These are phyloP conservation scores for Mucor indicus DNA, from an alignment of 371 early-diverging fungal genomes.

Conservation along the genomic window DNA sequence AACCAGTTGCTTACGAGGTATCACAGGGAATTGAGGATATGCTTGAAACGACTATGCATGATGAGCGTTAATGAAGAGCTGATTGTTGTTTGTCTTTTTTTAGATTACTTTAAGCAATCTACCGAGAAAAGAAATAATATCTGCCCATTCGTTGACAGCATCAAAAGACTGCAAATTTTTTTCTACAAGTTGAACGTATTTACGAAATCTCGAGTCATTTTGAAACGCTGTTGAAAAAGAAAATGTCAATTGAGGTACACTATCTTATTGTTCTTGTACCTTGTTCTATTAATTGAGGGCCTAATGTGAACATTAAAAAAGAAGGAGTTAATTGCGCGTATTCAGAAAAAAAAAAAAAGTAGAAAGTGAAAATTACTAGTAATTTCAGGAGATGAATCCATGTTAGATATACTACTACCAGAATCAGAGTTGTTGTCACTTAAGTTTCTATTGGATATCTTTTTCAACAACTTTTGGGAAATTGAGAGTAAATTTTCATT, in stretches of 20 bases:
- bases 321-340: background rate
- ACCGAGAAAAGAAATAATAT: slow-evolving; percentile 89
- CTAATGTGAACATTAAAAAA: slow-evolving; percentile 2
- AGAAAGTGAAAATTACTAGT: slow-evolving; percentile 5
- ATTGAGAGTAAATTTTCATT: slow-evolving; percentile 26
- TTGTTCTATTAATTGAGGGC: slow-evolving; percentile 10
- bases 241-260: background rate
- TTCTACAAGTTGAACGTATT: slow-evolving; percentile 81
- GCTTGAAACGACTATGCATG: slow-evolving; percentile 70
- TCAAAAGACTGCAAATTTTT: slow-evolving; percentile 88
- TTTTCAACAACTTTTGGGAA: slow-evolving; percentile 27
- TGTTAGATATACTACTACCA: slow-evolving; percentile 1
- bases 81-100: background rate
- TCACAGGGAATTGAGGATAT: slow-evolving; percentile 69
- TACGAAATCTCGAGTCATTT: slow-evolving; percentile 75
- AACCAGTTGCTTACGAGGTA: slow-evolving; percentile 86
- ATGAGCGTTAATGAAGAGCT: background rate
- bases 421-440: slow-evolving; percentile 11
- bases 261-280: background rate
- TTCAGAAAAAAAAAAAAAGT: background rate
- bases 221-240: slow-evolving; percentile 9
- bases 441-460: slow-evolving; percentile 19
- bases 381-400: slow-evolving; percentile 19
- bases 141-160: slow-evolving; percentile 93
- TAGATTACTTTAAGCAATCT: slow-evolving; percentile 71